Base-by-base conservation (phyloP, 1,284 basidiomycete genomes). In the Omphalotus olearius region DNA sequence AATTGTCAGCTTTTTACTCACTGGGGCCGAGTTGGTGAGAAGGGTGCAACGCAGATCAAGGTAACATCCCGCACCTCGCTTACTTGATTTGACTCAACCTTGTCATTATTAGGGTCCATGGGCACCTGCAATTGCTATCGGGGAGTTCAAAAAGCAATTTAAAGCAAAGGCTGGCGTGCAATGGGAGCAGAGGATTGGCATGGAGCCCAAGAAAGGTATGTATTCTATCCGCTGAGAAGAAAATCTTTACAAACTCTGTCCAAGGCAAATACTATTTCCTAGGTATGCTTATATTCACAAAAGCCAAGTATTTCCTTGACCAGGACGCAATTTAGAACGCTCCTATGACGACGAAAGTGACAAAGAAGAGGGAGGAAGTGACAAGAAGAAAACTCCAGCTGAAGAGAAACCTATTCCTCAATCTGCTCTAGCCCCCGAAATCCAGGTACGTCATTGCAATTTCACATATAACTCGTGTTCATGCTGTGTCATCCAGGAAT, bases 21-120 rank as follows among this genome's bases (percentile, higher is more conserved):
- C 25, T 85, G 82, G 81, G 82, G 80, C 6, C 73, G 82, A 18
- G 80, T 83, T 10, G 82, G 82, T 23, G 80, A 82, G 59, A 65
- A 66, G 33, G 82, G 82, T 1, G 68, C 74, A 57, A 67, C 60
- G 16, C 75, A 80, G 62, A 56, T 59, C 47, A 83, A 82, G 70
- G 81, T 80, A 44, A 6, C 23, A 33, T 5, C 26, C 3, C 6
- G n/a, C 7, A 35, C 13, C n/a, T n/a, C n/a, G n/a, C n/a, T n/a
- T n/a, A n/a, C n/a, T n/a, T 40, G 13, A 18, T 49, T 33, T 17
- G 7, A 14, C n/a, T 35, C 26, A 6, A 16, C 14, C 4, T 9
- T 16, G 30, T 42, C 25, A 17, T 6, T 13, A 11, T 3, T 46
- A 72, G 71, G 70, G 69, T 10, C 69, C 70, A 39, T 69, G 62